Evolutionary conservation across 176 grass and related monocot species (phyloP).

Genomic region (Avena eriantha): DNA sequence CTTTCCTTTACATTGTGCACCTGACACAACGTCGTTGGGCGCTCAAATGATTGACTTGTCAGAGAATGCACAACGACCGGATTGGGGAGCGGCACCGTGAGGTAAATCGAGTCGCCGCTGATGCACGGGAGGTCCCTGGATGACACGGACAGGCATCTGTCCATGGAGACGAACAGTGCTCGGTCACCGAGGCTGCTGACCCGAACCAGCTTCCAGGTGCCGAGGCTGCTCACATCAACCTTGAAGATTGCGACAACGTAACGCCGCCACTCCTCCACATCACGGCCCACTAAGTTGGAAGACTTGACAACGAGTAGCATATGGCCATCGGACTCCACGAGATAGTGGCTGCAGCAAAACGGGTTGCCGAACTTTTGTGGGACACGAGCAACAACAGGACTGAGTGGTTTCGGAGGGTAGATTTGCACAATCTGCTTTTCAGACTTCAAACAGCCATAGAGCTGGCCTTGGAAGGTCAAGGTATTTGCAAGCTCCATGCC

Average conservation of each 20-base stretch:
- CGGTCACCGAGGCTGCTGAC: constrained; percentile 5
- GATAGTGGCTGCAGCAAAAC: neutral
- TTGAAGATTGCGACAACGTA: neutral
- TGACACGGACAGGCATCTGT: constrained; percentile 15
- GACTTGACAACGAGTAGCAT: constrained; percentile 24
- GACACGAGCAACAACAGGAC: constrained; percentile 23
- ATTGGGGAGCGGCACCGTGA: neutral
- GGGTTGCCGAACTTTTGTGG: neutral
- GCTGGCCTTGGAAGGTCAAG: constrained; percentile 30
- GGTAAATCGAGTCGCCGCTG: constrained; percentile 15
- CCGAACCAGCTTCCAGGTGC: neutral
- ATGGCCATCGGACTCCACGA: constrained; percentile 14
- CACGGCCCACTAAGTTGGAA: no score
- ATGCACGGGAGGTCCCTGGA: constrained; percentile 22
- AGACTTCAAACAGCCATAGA: neutral
- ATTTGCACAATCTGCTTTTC: constrained; percentile 10
- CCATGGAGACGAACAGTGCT: constrained; percentile 37
- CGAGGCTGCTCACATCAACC: neutral
- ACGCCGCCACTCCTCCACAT: neutral
- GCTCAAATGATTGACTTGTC: neutral
- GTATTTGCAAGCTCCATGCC: neutral
- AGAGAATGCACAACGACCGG: constrained; percentile 18
- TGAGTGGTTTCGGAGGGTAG: neutral
- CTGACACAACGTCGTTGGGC: neutral
- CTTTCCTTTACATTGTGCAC: constrained; percentile 23